A percentile compares a stretch with the other conserved stretches of the same genome.
Evolutionary conservation across 306 rosid species (phyloP).

Genomic region (Pueraria montana): DNA sequence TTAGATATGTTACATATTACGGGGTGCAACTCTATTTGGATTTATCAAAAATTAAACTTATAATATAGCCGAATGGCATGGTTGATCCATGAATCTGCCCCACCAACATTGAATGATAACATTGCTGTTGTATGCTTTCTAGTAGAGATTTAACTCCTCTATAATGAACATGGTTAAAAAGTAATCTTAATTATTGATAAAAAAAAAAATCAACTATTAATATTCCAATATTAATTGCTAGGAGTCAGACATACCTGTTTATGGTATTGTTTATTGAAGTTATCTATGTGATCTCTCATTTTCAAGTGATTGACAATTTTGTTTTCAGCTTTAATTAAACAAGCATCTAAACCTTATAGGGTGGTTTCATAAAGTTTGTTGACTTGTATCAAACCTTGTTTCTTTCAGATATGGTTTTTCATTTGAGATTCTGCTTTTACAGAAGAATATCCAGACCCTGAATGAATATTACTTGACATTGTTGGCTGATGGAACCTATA

Average conservation of each 20-base stretch:
- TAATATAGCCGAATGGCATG: neutral
- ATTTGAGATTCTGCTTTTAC: conserved; percentile 26
- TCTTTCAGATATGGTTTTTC: neutral
- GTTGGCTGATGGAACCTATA: conserved; percentile 49
- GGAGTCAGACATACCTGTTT: neutral
- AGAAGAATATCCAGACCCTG: conserved; percentile 47
- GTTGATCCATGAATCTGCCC: neutral
- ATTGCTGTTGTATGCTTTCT: neutral
- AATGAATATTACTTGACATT: conserved; percentile 38
- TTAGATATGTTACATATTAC: neutral
- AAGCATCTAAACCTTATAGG: neutral
- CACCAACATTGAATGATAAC: neutral
- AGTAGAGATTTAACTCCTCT: neutral
- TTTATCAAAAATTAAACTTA: neutral
- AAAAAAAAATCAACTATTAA: neutral
- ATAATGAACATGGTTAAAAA: neutral
- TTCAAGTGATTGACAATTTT: neutral
- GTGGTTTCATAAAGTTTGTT: too few species aligned
- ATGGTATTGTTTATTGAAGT: neutral
- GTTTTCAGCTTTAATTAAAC: neutral
- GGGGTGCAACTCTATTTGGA: neutral
- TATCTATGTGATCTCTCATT: neutral
- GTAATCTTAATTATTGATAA: neutral
- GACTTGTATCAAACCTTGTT: neutral
- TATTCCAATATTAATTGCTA: neutral